Evolutionary conservation across 176 grass and related monocot species (phyloP), one percentile per base, ranked within the genome.

Genomic region (Rhynchospora breviuscula): DNA sequence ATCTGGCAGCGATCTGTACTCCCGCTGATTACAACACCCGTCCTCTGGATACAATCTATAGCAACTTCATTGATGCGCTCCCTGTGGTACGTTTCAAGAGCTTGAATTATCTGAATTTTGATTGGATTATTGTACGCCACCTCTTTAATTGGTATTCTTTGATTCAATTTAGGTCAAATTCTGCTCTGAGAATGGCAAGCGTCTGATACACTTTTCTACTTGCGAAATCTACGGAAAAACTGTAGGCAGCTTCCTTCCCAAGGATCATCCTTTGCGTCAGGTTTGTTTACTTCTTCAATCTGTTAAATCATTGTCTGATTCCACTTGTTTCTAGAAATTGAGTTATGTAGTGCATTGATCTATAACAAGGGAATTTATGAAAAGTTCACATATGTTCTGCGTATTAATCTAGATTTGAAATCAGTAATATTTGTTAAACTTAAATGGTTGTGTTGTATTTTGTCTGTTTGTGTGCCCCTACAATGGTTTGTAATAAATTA

Each of bases 221-320:
- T 98, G 95, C 77, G 95, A 98, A 86, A 88, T 98, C 57, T 98
- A 98, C 83, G 95, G 95, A 56, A 98, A 98, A 87, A 98, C 95
- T 73, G 84, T 98, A 31, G 95, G 95, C 63, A 91, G 92, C 86
- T 98, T 95, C 89, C 95, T 98, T 78, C 95, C 95, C 29, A 98
- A 88, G 84, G 95, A 98, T 57, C 92, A 95, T 79, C 91, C 95
- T 43, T 89, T 98, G 22, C 91, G 95, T 80, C 88, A 95, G 95
- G 95, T 98, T 62, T 75, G 8, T 78, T 74, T 66, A 78, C 43
- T 73, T 59, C 54, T 19, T 84, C 2, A 12, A 31, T 74, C 67
- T 65, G 57, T 47, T 53, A 15, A 45, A 64, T 78, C 19, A 58
- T 65, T 64, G 25, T 69, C 52, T 25, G 18, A 61, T 81, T 26